Conservation (phyloP, 257 asterid species). For the Jasminum sambac region DNA sequence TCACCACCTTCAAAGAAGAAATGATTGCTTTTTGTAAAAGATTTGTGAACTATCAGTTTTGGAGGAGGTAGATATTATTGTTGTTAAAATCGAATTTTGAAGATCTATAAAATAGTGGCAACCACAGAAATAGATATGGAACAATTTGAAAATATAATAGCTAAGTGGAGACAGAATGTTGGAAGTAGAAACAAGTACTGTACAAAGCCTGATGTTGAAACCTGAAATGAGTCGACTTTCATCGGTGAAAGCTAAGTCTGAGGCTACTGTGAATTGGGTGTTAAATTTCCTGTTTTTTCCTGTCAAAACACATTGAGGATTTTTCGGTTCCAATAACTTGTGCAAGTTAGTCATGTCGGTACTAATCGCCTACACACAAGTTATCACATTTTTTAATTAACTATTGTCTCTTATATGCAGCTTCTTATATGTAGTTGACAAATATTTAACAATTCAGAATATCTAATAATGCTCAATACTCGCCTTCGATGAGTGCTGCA, state of each 20-base stretch:
- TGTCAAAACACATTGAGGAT: conserved; percentile 18
- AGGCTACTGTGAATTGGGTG: conserved; percentile 23
- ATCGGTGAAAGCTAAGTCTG: conserved; percentile 43
- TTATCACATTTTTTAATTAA: no score
- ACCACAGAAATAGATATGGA: conserved; percentile 17
- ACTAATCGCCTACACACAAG: no score
- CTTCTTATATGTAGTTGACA: no score
- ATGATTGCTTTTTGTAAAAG: background rate
- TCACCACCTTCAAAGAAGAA: background rate
- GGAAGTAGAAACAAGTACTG: conserved; percentile 40
- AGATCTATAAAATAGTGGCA: background rate
- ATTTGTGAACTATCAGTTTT: background rate
- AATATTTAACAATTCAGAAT: no score
- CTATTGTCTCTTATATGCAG: no score
- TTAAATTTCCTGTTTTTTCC: conserved; percentile 20
- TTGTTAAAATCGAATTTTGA: background rate
- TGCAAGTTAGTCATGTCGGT: no score
- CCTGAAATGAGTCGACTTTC: conserved; percentile 31
- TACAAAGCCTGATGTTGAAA: conserved; percentile 40
- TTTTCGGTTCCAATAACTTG: background rate
- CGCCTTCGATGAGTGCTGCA: no score
- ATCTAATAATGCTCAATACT: no score
- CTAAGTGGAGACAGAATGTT: conserved; percentile 47
- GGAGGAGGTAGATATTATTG: background rate
- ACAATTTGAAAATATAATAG: background rate